Evolutionary conservation across 2,329 filamentous ascomycete genomes (phyloP).

Genomic region (Ophiosphaerella herpotricha): DNA sequence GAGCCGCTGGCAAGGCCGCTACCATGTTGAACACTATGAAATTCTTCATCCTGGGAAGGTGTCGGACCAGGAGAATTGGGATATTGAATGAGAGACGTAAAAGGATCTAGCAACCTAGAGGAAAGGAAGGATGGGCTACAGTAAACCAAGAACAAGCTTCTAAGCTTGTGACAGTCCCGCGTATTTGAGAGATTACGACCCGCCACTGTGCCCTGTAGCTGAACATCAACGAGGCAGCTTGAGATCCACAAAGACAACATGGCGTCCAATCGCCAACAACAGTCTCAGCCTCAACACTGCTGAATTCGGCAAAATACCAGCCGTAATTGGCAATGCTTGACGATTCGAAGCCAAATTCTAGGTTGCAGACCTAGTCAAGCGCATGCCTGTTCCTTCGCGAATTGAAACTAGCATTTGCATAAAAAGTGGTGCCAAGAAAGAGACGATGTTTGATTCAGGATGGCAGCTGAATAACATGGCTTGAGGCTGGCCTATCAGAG

Average conservation of each 20-base stretch:
- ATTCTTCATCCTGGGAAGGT: conserved; percentile 7
- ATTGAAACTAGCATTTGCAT: conserved; percentile 7
- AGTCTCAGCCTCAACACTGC: not conserved
- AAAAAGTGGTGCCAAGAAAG: conserved; percentile 2
- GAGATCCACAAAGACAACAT: conserved; percentile 2
- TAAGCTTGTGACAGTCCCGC: not conserved
- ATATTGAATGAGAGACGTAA: not conserved
- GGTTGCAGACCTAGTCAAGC: not conserved
- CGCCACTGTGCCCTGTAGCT: conserved; percentile 1
- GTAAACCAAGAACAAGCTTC: not conserved
- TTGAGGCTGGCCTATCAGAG: conserved; percentile 9
- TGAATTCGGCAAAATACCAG: not conserved
- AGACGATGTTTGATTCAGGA: conserved; percentile 1
- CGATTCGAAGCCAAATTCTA: not conserved
- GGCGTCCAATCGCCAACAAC: conserved; percentile 2
- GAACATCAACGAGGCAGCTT: not conserved
- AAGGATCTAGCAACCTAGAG: not conserved
- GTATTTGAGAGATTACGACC: conserved; percentile 11
- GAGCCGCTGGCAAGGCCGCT: conserved; percentile 18
- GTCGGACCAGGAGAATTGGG: not conserved
- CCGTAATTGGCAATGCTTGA: conserved; percentile 1
- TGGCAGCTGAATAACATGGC: conserved; percentile 7
- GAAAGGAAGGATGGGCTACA: not conserved
- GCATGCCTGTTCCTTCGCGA: not conserved
- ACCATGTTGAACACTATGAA: conserved; percentile 12